Evolutionary conservation across 371 early-diverging fungal genomes (phyloP), one percentile per base, ranked within the genome.

Genomic region (Lichtheimia ramosa): DNA sequence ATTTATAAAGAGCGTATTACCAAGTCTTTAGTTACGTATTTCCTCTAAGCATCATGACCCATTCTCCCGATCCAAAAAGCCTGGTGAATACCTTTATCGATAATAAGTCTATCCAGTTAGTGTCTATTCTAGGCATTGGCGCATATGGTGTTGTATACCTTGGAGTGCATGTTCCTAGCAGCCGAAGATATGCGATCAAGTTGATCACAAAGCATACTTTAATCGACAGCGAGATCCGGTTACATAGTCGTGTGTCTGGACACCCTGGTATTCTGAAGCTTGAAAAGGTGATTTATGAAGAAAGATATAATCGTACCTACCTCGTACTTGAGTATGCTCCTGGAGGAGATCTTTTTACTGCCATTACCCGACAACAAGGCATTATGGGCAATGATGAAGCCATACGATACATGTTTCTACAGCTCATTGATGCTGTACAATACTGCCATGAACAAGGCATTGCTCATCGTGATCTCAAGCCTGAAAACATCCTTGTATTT

Each of bases 391-490:
- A 86, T 61, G 82, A 87, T 51, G 65, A 67, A 53, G 79, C 87
- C 53, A 89, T 90, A 57, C 81, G 87, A 51, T 68, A 83, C 27
- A 74, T 95, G 46, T 93, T 96, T 70, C 68, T 85, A 52, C 93
- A 96, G 64, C 90, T 95, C 61, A 74, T 92, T 18, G 88, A 87
- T 51, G 93, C 94, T 1, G 91, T 96, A 1, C 70, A 82, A 8
- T 85, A 89, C 74, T 89, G 91, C 60, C 96, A 96, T 67, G 70
- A 81, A n/a, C 81, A 81, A 49, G 88, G 90, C 48, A 77, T 94
- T 34, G 89, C 87, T 63, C 96, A 96, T 73, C 89, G 96, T 53
- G 96, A 96, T 66, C 68, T 96, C 54, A 96, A 95, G 66, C 95
- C 96, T 12, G 96, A 96, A 71, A 96, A 96, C 75, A 87, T 95